Conservation (phyloP, 768 basidiomycete genomes). For the Solioccasus polychromus region DNA sequence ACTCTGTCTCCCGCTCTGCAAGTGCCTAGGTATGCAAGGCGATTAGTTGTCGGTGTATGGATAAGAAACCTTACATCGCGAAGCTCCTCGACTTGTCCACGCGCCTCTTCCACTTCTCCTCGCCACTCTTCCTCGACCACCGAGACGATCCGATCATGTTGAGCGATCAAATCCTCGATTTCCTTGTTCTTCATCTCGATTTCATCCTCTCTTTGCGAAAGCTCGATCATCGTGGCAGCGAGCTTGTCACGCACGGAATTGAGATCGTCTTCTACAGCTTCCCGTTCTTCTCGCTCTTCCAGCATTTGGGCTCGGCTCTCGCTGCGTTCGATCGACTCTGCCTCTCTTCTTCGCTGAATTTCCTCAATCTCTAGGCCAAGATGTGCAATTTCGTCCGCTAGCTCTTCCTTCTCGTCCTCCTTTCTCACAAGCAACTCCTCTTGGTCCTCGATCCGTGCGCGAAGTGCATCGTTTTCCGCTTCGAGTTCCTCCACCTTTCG, state of each 20-base stretch:
- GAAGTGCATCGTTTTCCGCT: conserved; percentile 61
- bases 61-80: conserved; percentile 51
- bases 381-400: conserved; percentile 62
- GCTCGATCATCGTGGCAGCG: conserved; percentile 76
- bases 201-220: conserved; percentile 87
- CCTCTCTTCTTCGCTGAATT: conserved; percentile 56
- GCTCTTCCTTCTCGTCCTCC: conserved; percentile 72
- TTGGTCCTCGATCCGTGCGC: conserved; percentile 54
- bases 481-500: conserved; percentile 56
- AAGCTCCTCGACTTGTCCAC: conserved; percentile 76
- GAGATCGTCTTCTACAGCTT: conserved; percentile 75
- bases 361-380: conserved; percentile 68
- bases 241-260: conserved; percentile 73
- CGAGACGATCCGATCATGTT: conserved; percentile 70
- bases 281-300: conserved; percentile 71
- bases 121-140: conserved; percentile 83
- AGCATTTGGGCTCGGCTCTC: conserved; percentile 68
- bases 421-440: conserved; percentile 50
- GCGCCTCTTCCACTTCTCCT: conserved; percentile 80
- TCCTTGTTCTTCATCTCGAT: conserved; percentile 74
- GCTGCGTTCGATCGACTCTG: conserved; percentile 65
- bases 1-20: conserved; percentile 77
- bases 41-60: not conserved
- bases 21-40: conserved; percentile 47
- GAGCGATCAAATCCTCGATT: conserved; percentile 72